phyloP scores from a whole-genome alignment of 352 stramenopile genomes.

The Stephanocyclus meneghinianus region DNA sequence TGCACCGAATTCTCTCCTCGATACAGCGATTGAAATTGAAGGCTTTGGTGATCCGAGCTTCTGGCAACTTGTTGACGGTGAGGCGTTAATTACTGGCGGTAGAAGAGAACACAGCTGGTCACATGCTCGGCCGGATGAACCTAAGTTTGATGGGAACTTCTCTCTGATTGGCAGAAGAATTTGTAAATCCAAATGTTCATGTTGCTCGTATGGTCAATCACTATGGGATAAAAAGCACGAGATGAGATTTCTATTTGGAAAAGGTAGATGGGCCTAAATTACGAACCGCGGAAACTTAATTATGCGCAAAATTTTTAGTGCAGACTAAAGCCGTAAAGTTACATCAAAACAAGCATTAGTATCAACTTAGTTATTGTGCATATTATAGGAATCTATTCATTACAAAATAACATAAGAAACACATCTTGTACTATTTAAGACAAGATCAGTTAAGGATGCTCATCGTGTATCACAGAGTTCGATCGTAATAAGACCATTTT shows the following conservation, averaged over 20 bases:
- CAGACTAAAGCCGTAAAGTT: too few species aligned
- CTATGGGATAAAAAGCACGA: constrained; percentile 23
- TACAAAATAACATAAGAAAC: too few species aligned
- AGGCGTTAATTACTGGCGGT: neutral
- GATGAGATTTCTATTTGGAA: constrained; percentile 34
- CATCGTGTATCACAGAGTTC: too few species aligned
- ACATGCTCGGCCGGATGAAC: constrained; percentile 2
- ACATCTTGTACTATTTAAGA: too few species aligned
- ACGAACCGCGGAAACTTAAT: too few species aligned
- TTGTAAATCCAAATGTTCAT: constrained; percentile 17
- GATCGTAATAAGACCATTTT: too few species aligned
- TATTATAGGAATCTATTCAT: too few species aligned
- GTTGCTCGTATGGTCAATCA: constrained; percentile 15
- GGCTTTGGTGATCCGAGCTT: neutral
- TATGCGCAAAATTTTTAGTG: too few species aligned
- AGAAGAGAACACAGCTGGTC: neutral
- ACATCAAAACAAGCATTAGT: too few species aligned
- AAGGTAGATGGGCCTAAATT: neutral
- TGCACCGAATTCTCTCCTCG: constrained; percentile 9
- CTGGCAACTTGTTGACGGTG: constrained; percentile 23
- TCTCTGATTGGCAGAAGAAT: neutral
- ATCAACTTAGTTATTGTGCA: too few species aligned
- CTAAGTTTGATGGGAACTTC: neutral
- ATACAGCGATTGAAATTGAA: constrained; percentile 14
- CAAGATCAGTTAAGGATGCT: too few species aligned